Percentiles rank a stretch among this genome's conserved stretches.
These are phyloP conservation scores for Citrus australasica DNA, from an alignment of 345 rosid genomes.

Conservation along the genomic window DNA sequence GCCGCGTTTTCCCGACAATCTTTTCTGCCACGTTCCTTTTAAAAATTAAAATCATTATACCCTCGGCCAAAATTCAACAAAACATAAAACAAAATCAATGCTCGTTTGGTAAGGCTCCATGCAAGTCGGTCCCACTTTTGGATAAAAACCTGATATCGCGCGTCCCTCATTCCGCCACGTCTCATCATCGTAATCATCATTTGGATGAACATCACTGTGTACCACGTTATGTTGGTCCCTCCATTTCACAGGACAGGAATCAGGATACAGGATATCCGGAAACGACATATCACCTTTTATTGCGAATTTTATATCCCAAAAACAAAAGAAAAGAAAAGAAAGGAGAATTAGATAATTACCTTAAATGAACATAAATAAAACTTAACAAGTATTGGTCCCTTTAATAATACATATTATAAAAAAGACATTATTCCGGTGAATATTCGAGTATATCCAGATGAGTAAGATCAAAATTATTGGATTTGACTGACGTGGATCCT, in stretches of 20 bases:
- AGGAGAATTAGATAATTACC: neutral
- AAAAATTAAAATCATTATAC: no score
- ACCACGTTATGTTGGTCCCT: neutral
- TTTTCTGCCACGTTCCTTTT: neutral
- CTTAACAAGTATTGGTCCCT: neutral
- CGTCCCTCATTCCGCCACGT: conserved; percentile 16
- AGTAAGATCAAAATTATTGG: conserved; percentile 17
- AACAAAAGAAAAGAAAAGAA: neutral
- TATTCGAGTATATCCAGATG: conserved; percentile 39
- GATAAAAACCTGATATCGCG: conserved; percentile 3
- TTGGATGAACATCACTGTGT: neutral
- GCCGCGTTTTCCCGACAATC: conserved; percentile 33
- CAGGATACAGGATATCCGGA: neutral
- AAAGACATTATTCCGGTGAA: neutral
- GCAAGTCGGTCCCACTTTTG: conserved; percentile 24
- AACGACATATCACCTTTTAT: no score
- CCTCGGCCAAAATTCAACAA: no score
- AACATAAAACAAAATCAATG: neutral
- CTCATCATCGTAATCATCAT: neutral
- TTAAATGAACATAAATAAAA: neutral
- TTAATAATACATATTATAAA: no score
- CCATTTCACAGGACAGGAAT: neutral
- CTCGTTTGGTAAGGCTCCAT: neutral
- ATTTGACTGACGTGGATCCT: conserved; percentile 30
- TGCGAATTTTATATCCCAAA: neutral